A percentile compares a stretch with the other conserved stretches of the same genome.
Conservation (phyloP, 768 basidiomycete genomes). For the Lactifluus subvellereus region DNA sequence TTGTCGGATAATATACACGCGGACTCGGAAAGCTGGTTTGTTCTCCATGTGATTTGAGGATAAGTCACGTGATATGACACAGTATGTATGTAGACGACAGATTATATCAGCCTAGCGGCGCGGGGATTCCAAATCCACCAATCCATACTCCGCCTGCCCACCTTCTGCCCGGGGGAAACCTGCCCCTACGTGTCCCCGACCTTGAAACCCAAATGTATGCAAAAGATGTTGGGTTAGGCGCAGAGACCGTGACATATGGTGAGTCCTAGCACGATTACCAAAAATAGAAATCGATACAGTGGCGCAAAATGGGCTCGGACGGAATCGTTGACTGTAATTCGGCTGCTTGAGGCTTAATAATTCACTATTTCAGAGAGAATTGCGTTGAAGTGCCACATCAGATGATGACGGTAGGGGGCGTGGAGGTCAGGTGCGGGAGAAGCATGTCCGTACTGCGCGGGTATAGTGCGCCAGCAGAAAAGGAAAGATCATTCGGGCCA, state of each 20-base stretch:
- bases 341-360: slow-evolving; percentile 1
- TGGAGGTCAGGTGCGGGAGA: slow-evolving; percentile 23
- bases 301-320: background rate
- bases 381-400: slow-evolving; percentile 12
- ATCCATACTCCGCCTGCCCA: too few relatives aligned
- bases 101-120: too few relatives aligned
- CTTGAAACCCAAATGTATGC: background rate
- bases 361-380: slow-evolving; percentile 15
- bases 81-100: too few relatives aligned
- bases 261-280: background rate
- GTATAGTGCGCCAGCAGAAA: slow-evolving; percentile 20
- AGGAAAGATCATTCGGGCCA: slow-evolving; percentile 14
- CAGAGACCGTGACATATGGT: background rate
- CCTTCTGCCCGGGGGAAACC: background rate
- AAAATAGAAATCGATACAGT: background rate
- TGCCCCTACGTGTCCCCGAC: background rate
- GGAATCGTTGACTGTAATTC: background rate
- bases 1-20: background rate
- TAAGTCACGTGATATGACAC: background rate
- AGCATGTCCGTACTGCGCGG: slow-evolving; percentile 18
- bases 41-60: slow-evolving; percentile 14
- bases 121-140: too few relatives aligned
- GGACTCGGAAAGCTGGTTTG: background rate
- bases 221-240: background rate
- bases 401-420: slow-evolving; percentile 17